A percentile compares a stretch with the other conserved stretches of the same genome.
Evolutionary conservation across 1,284 basidiomycete species (phyloP).

Genomic region (Marasmius sp.): DNA sequence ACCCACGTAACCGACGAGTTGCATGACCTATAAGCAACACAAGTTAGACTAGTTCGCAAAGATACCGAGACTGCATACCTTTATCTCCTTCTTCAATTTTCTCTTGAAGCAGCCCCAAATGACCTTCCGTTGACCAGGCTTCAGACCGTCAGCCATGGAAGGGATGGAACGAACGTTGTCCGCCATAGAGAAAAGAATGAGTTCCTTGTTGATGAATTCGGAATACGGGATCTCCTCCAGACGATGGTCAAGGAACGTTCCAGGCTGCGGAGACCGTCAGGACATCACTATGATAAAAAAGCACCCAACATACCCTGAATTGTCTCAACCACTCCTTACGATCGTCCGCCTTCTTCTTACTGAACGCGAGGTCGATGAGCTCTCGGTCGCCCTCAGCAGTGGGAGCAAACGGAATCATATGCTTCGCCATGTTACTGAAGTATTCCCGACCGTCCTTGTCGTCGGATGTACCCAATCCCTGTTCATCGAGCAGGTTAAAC

Average conservation of each 20-base stretch:
- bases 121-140: slow-evolving; percentile 99
- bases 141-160: slow-evolving; percentile 91
- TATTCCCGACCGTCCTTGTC: slow-evolving; percentile 91
- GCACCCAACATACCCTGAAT: slow-evolving; percentile 66
- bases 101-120: slow-evolving; percentile 95
- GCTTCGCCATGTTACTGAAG: slow-evolving; percentile 90
- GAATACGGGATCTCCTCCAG: slow-evolving; percentile 84
- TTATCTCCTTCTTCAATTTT: slow-evolving; percentile 91
- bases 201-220: slow-evolving; percentile 98
- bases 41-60: background rate
- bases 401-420: slow-evolving; percentile 90
- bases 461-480: slow-evolving; percentile 96
- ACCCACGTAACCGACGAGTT: slow-evolving; percentile 92
- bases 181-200: slow-evolving; percentile 99
- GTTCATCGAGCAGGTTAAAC: background rate
- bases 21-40: slow-evolving; percentile 69
- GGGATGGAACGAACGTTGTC: slow-evolving; percentile 97
- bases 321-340: slow-evolving; percentile 98
- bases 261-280: slow-evolving; percentile 62
- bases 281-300: background rate
- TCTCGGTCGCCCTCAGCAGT: slow-evolving; percentile 83
- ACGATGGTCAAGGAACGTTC: slow-evolving; percentile 92
- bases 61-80: slow-evolving; percentile 46
- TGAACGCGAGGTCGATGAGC: slow-evolving; percentile 97
- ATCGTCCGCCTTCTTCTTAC: slow-evolving; percentile 99